Base-by-base conservation (phyloP, 1,139 yeast genomes). In the Blastobotrys serpentis region DNA sequence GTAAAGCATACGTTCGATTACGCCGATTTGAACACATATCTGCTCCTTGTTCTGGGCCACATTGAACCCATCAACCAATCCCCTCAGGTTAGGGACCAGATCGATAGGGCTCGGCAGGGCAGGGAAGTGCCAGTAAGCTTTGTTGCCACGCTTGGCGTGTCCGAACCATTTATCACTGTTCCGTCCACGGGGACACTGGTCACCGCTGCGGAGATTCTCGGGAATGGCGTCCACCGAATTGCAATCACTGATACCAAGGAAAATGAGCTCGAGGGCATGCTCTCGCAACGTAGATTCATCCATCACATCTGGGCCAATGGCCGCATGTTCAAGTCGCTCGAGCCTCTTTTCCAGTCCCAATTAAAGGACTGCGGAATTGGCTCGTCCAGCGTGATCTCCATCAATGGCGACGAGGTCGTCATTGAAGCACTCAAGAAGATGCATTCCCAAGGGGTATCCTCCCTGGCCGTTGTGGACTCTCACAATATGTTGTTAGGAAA, bases 301-400 rank as follows among this genome's bases (percentile, higher is more conserved):
- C 79, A 79, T 58, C 90, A 79, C 65, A 72, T 90, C 56, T 90
- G 97, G 97, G 95, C 87, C 50, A 87, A 90, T 62, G 95, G 95
- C 22, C 76, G 96, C 53, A 72, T 86, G 52, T 90, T 90, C 72
- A 87, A 87, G 6, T 75, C 83, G 32, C 76, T 92, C 64, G 96
- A 90, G 60, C 78, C 81, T 33, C 69, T 86, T 48, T 77, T 89
- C 54, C 84, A 81, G 57, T 74, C 81, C 13, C 74, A 94, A 2
- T 68, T 87, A 42, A 78, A 74, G 43, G 87, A 84, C 42, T 74
- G 86, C 55, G 76, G 78, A 44, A 82, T 87, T 52, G 95, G 95
- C 2, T 77, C 87, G 7, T 66, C 77, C 32, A 73, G 74, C 51
- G 95, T 95, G 34, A 76, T 89, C 32, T 79, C 92, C 21, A 84